Percentiles rank a stretch among this genome's conserved stretches.
These are phyloP conservation scores for Ilyonectria destructans DNA, from an alignment of 2,329 filamentous ascomycete genomes.

Conservation along the genomic window DNA sequence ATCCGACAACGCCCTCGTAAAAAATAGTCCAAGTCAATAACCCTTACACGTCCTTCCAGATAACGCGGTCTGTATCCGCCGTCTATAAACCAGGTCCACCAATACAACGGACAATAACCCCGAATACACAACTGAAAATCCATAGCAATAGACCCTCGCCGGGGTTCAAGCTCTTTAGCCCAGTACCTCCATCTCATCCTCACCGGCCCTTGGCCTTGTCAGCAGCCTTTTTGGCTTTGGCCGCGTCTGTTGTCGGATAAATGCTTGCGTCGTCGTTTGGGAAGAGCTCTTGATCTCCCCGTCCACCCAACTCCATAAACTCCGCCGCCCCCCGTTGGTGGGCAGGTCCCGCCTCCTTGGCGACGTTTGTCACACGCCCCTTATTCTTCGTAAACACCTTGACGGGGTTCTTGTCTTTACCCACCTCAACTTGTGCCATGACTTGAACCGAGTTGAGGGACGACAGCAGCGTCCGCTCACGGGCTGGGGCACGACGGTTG, in stretches of 20 bases:
- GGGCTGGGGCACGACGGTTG: slow-evolving; percentile 82
- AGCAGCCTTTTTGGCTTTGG: slow-evolving; percentile 51
- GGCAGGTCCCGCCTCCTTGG: slow-evolving; percentile 77
- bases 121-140: slow-evolving; percentile 14
- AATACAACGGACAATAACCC: slow-evolving; percentile 20
- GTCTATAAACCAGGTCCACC: slow-evolving; percentile 28
- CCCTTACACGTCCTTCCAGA: slow-evolving; percentile 24
- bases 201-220: slow-evolving; percentile 45
- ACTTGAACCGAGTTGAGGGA: slow-evolving; percentile 82
- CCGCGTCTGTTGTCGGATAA: slow-evolving; percentile 59
- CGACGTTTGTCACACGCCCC: slow-evolving; percentile 55
- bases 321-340: slow-evolving; percentile 79
- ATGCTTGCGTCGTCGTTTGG: slow-evolving; percentile 72
- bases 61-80: slow-evolving; percentile 26
- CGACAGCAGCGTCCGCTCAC: slow-evolving; percentile 89
- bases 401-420: slow-evolving; percentile 72
- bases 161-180: slow-evolving; percentile 11
- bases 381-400: slow-evolving; percentile 85
- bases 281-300: slow-evolving; percentile 86
- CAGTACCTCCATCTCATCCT: slow-evolving; percentile 11
- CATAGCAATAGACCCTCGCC: background rate
- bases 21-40: slow-evolving; percentile 32
- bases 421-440: slow-evolving; percentile 68
- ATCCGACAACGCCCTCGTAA: slow-evolving; percentile 26
- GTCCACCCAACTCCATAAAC: slow-evolving; percentile 89